These are phyloP conservation scores for Plasmodium vivax DNA, from an alignment of 169 alveolate species.

Conservation along the genomic window DNA sequence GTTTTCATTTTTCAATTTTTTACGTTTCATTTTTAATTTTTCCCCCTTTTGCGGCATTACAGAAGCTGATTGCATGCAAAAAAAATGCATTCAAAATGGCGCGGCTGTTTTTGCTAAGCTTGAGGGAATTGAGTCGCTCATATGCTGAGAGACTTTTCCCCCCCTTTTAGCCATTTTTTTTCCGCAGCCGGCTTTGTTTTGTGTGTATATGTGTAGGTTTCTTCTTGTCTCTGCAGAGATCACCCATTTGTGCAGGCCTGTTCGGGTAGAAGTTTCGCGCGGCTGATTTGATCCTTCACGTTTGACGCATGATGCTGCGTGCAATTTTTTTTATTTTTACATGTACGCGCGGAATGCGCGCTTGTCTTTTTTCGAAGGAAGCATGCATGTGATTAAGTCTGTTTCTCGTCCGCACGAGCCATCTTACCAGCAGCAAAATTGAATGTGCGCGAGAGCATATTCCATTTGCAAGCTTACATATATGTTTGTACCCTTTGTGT, in stretches of 20 bases:
- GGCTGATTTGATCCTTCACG: neutral
- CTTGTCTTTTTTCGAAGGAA: neutral
- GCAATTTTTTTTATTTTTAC: neutral
- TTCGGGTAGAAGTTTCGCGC: neutral
- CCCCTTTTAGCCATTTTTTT: neutral
- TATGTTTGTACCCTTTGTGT: neutral
- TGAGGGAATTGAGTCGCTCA: neutral
- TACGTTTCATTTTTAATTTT: neutral
- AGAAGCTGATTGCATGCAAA: constrained; percentile 1
- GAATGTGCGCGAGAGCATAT: neutral
- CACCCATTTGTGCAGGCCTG: neutral
- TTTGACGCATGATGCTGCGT: neutral
- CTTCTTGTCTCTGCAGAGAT: neutral
- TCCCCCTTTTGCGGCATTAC: neutral
- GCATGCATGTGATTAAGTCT: neutral
- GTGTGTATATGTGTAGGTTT: neutral
- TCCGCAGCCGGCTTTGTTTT: neutral
- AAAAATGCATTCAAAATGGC: neutral
- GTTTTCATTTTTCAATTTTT: neutral
- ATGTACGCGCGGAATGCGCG: neutral
- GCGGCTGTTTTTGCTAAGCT: neutral
- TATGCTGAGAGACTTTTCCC: neutral
- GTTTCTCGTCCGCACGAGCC: neutral
- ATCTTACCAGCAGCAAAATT: neutral
- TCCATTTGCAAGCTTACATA: neutral